Base-by-base conservation (phyloP, 225 moss, liverwort and hornwort genomes). In the Physcomitrium patens region DNA sequence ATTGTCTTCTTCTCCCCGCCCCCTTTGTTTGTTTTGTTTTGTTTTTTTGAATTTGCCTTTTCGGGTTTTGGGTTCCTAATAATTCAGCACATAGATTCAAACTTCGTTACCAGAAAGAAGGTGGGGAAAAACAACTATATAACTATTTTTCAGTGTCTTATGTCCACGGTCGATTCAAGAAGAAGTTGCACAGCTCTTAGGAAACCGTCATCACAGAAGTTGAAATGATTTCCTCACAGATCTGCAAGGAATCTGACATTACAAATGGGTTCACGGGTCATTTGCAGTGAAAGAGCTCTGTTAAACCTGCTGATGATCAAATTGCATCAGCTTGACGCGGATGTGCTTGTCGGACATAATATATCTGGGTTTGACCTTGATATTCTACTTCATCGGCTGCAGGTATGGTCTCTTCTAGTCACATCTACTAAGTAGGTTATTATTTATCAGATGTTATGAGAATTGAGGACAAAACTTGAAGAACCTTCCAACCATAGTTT, bases 301-400 rank as follows among this genome's bases (percentile, higher is more conserved):
- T 78, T 99, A 71, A 99, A 91, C 85, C 89, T 82, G 69, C 82
- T 99, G 68, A 93, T 99, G 93, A 78, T 89, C 85, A 99, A 93
- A 83, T 80, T 99, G 62, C 90, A 99, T 65, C 95, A 99, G 86
- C 86, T 99, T 12, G 99, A 99, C 75, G 91, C 99, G 49, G 99
- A 99, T 77, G 93, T 99, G 63, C 86, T 99, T 44, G 95, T 99
- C 22, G 99, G 99, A 54, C 99, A 99, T 67, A 95, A 99, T 60
- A 99, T 99, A 74, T 99, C 99, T 56, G 99, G 99, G 51, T 99
- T 93, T 77, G 99, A 99, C 84, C 88, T 99, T 14, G 99, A 99
- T 69, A 90, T 99, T 63, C 93, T 99, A 60, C 99, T 99, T 52
- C 95, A 99, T 80, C 85, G 99, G 12, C 78, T 99, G 65, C 99